These are phyloP conservation scores for Corylus avellana DNA, from an alignment of 306 rosid species.

Conservation along the genomic window DNA sequence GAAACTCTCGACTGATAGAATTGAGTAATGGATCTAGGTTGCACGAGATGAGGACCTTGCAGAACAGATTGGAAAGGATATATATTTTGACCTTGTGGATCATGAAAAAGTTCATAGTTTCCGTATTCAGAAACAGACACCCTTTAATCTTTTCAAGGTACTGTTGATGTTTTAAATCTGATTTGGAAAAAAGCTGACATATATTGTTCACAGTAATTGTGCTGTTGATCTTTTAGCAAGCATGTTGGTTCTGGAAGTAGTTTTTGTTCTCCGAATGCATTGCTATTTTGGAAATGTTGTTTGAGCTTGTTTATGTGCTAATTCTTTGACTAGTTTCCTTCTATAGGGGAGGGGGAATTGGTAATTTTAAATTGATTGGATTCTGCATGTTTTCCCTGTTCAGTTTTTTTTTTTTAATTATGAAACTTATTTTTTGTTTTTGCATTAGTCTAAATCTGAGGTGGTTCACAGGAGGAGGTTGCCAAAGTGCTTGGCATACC, in stretches of 20 bases:
- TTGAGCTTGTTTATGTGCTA: not conserved
- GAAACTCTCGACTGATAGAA: not conserved
- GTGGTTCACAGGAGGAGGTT: conserved; percentile 72
- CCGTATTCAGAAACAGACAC: conserved; percentile 66
- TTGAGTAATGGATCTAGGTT: conserved; percentile 51
- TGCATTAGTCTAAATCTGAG: not conserved
- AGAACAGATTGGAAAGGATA: conserved; percentile 78
- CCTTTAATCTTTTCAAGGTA: conserved; percentile 80
- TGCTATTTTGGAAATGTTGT: not conserved
- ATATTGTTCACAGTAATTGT: not conserved
- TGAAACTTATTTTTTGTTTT: conserved; percentile 11
- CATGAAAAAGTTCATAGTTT: conserved; percentile 91
- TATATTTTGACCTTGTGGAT: conserved; percentile 91
- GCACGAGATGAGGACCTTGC: conserved; percentile 79
- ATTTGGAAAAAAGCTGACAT: not conserved
- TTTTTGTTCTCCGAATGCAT: not conserved
- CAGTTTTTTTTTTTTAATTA: conserved; percentile 15
- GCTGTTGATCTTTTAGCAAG: not conserved
- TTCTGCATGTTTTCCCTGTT: not conserved
- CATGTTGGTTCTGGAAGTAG: not conserved
- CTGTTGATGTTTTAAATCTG: not conserved
- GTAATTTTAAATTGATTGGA: not conserved
- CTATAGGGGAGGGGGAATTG: not conserved
- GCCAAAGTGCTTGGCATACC: conserved; percentile 85
- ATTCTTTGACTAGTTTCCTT: not conserved